Conservation (phyloP, 1,284 basidiomycete species). For the Ceraceosorus guamensis region DNA sequence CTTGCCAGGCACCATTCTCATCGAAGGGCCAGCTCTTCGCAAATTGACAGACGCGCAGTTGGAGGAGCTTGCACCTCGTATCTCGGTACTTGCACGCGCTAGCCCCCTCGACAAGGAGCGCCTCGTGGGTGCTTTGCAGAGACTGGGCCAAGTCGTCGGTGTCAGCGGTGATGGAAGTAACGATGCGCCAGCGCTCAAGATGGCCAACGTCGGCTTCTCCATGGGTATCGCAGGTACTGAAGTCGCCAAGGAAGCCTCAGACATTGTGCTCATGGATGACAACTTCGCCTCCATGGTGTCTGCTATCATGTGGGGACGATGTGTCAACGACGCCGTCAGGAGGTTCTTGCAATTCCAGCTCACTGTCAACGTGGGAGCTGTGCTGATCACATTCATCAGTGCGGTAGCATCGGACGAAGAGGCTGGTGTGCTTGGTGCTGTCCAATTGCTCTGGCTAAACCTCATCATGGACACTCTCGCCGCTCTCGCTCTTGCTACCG, state of each 20-base stretch:
- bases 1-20: conserved; percentile 81
- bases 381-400: conserved; percentile 84
- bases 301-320: conserved; percentile 97
- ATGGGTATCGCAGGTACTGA: conserved; percentile 99
- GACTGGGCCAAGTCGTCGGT: conserved; percentile 83
- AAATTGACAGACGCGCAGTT: conserved; percentile 53
- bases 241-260: conserved; percentile 72
- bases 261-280: conserved; percentile 64
- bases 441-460: conserved; percentile 95
- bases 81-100: conserved; percentile 74
- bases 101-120: conserved; percentile 95
- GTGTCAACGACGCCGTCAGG: conserved; percentile 92
- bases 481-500: conserved; percentile 89
- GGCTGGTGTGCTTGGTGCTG: conserved; percentile 79
- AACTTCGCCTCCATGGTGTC: conserved; percentile 81
- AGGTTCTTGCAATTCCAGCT: conserved; percentile 99
- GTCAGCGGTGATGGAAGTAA: conserved; percentile 98
- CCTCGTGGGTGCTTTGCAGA: conserved; percentile 79
- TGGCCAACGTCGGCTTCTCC: conserved; percentile 50
- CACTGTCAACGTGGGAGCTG: conserved; percentile 90
- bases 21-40: conserved; percentile 79
- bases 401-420: conserved; percentile 73
- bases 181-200: conserved; percentile 92
- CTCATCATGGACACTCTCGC: conserved; percentile 93
- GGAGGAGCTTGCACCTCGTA: conserved; percentile 54